Base-by-base conservation (phyloP, 768 basidiomycete species). In the Tremella yokohamensis region DNA sequence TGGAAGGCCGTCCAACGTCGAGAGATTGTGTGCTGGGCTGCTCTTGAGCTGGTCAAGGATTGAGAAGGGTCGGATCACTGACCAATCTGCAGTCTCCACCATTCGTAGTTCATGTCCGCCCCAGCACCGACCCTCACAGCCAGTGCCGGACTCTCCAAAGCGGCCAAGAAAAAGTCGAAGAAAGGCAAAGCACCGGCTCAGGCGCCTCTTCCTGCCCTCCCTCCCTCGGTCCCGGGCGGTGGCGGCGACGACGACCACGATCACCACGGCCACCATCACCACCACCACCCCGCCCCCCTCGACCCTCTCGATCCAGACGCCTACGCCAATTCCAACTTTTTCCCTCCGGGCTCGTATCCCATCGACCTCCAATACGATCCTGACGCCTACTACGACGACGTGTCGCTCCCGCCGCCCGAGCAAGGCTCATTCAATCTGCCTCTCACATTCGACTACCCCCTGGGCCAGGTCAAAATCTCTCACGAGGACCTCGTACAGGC, bases 401-500 rank as follows among this genome's bases (percentile, higher is more conserved):
- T 44, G 34, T 54, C 57, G 19, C 40, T 59, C 16, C 59, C 37
- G 15, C 54, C 54, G 6, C 13, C 26, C 39, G 19, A 45, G 26
- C 24, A 39, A 20, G 24, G 57, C 52, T 54, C 59, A 24, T 57
- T 66, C 56, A 57, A 61, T 9, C 54, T 64, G 15, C 62, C 64
- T 13, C 69, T 72, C 42, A 62, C 57, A 47, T 62, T 72, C 60
- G 58, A 69, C 40, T 72, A 69, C 56, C 54, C 55, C 37, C 54
- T 58, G 37, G 40, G n/a, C 15, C 42, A 39, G 22, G 19, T 19
- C 20, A 68, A 66, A 44, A 70, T 75, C 53, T 77, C 84, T 13
- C 84, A 84, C 60, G 82, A 81, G 37, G 85, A 86, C 71, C 78
- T 86, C 34, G 72, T 84, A 40, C 81, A 81, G 48, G 83, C 83